Percentiles rank a stretch among this genome's conserved stretches.
Conservation (phyloP, 352 stramenopile genomes). For the Globisporangium canariense region DNA sequence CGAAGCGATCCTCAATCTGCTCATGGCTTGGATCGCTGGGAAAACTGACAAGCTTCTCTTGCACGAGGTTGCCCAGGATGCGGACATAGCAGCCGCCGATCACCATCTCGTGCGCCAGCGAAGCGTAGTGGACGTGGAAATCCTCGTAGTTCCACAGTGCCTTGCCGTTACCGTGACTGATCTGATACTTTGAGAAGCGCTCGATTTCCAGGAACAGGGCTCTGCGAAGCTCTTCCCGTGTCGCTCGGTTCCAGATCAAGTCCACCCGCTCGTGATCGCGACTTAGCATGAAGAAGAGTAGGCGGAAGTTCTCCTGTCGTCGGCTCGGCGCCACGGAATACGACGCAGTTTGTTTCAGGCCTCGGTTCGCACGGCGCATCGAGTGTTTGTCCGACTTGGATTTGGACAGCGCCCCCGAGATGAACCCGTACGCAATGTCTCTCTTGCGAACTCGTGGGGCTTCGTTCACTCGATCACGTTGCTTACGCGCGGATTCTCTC, state of each 20-base stretch:
- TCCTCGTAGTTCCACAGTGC: conserved; percentile 96
- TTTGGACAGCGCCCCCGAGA: conserved; percentile 32
- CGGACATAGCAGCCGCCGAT: conserved; percentile 91
- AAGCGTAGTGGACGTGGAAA: conserved; percentile 91
- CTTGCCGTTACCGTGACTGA: conserved; percentile 55
- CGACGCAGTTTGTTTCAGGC: conserved; percentile 13
- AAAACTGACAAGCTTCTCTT: conserved; percentile 33
- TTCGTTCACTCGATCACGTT: not conserved
- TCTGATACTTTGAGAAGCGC: conserved; percentile 72
- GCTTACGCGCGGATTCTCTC: conserved; percentile 10
- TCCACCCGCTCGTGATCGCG: conserved; percentile 90
- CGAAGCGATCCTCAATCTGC: conserved; percentile 47
- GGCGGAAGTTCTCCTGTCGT: conserved; percentile 89
- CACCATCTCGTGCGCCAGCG: conserved; percentile 79
- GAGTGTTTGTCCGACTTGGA: conserved; percentile 30
- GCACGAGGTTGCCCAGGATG: conserved; percentile 43
- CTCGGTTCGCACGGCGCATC: conserved; percentile 22
- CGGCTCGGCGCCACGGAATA: conserved; percentile 17
- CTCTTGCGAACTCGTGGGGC: conserved; percentile 55
- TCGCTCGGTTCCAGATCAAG: conserved; percentile 93
- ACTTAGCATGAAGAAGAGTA: conserved; percentile 94
- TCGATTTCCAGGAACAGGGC: conserved; percentile 86
- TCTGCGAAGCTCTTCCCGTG: conserved; percentile 84
- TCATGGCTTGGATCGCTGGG: conserved; percentile 31
- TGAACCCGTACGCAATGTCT: conserved; percentile 63